Base-by-base conservation (phyloP, 306 rosid species). In the Nissolia schottii region DNA sequence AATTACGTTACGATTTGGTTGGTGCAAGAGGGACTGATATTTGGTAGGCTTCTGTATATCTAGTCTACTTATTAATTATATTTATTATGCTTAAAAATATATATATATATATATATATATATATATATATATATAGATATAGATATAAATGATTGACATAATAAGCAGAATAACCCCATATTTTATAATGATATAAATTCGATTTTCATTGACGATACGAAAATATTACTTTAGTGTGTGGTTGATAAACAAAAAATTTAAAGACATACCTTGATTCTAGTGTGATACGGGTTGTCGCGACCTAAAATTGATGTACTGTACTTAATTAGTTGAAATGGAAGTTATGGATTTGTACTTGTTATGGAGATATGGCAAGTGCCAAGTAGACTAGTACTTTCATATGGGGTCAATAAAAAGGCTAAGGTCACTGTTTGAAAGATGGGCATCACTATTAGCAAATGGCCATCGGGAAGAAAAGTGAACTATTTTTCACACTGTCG, bases 351-450 rank as follows among this genome's bases (percentile, higher is more conserved):
- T 13, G 78, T 71, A 71, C 81, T 64, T 70, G 75, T 48, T 65
- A 11, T 43, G 50, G 46, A 76, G 55, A 74, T 32, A 66, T 58
- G 24, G 38, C 48, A 57, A 76, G 71, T 58, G 24, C 37, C 48
- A 57, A 76, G 71, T 49, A 19, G 76, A 57, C 34, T 48, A 65
- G 54, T 66, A 73, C 71, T 66, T 48, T 7, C 24, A 50, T 29
- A 57, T 57, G 79, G 85, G 79, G 67, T 60, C 71, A 50, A 38
- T 7, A 8, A 67, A 81, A 76, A 50, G 81, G 68, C 73, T 25
- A 63, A 22, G 48, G 40, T 9, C 24, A 75, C 53, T 31, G 32
- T 70, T 34, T 24, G 24, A 72, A 48, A 61, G 45, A 14, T 15
- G 15, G 55, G 66, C n/a, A n/a, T n/a, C n/a, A n/a, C n/a, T 51